A percentile compares a stretch with the other conserved stretches of the same genome.
Evolutionary conservation across 73 alveolate genomes (phyloP).

Genomic region (Paramecium pentaurelia): DNA sequence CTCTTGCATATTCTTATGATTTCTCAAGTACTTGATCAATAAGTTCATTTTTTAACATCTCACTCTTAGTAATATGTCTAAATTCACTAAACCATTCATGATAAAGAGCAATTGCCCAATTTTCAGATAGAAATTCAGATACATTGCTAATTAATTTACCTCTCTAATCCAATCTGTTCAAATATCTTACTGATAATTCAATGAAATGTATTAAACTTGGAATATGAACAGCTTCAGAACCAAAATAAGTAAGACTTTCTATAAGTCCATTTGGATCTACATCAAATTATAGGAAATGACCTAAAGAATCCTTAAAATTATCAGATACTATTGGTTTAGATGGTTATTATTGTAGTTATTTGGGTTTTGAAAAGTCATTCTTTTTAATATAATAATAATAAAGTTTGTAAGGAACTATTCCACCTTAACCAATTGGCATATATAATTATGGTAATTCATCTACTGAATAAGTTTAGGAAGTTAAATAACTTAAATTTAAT

Average conservation of each 20-base stretch:
- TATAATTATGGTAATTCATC: conserved; percentile 95
- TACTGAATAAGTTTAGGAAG: conserved; percentile 66
- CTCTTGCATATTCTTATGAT: conserved; percentile 74
- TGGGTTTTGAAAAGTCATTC: conserved; percentile 86
- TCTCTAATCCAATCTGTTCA: conserved; percentile 88
- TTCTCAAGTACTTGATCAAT: conserved; percentile 77
- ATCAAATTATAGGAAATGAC: conserved; percentile 93
- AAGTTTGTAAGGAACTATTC: conserved; percentile 85
- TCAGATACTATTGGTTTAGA: conserved; percentile 90
- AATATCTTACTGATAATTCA: conserved; percentile 95
- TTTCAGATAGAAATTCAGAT: conserved; percentile 93
- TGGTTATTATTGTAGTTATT: conserved; percentile 66
- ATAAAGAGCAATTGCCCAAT: conserved; percentile 98
- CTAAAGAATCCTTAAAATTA: conserved; percentile 72
- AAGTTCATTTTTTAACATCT: conserved; percentile 69
- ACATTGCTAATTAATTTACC: conserved; percentile 91
- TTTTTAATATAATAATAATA: conserved; percentile 91
- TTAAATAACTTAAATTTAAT: conserved; percentile 82
- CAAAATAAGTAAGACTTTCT: conserved; percentile 94
- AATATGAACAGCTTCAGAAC: conserved; percentile 88
- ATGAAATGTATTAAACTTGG: conserved; percentile 92
- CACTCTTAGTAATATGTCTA: conserved; percentile 87
- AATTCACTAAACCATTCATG: conserved; percentile 99
- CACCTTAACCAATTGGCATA: conserved; percentile 98
- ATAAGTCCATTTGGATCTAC: conserved; percentile 93